phyloP scores from a whole-genome alignment of 2,329 filamentous ascomycete species.

The Tolypocladium amazonense region DNA sequence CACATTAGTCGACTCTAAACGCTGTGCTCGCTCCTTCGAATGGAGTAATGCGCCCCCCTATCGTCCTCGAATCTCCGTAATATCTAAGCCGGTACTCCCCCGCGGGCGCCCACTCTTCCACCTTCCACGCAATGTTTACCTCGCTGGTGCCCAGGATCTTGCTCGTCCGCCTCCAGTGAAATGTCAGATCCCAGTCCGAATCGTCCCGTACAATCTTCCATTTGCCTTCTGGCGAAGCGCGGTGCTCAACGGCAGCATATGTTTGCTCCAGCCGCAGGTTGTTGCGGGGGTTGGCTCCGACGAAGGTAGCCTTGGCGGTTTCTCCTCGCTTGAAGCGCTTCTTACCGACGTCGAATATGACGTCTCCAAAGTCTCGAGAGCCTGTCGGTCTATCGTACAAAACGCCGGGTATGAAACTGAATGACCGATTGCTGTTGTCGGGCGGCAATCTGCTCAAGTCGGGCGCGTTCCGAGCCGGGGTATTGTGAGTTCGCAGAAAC shows the following conservation, averaged over 20 bases:
- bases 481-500: constrained; percentile 44
- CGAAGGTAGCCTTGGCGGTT: constrained; percentile 56
- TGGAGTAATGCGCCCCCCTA: constrained; percentile 40
- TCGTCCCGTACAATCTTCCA: constrained; percentile 68
- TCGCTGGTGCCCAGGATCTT: constrained; percentile 62
- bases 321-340: constrained; percentile 43
- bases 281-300: constrained; percentile 82
- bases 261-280: constrained; percentile 69
- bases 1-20: constrained; percentile 25
- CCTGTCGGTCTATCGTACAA: constrained; percentile 58
- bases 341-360: constrained; percentile 40
- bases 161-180: constrained; percentile 66
- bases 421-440: constrained; percentile 62
- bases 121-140: constrained; percentile 69
- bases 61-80: constrained; percentile 66
- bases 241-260: constrained; percentile 61
- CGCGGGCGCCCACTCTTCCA: constrained; percentile 44
- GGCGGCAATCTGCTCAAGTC: constrained; percentile 53
- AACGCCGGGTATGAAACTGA: constrained; percentile 72
- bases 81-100: constrained; percentile 71
- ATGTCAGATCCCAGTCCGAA: constrained; percentile 72
- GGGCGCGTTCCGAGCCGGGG: constrained; percentile 13
- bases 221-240: constrained; percentile 8
- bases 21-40: constrained; percentile 58
- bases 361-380: constrained; percentile 59